Evolutionary conservation across 257 asterid genomes (phyloP).

Genomic region (Salvia hispanica): DNA sequence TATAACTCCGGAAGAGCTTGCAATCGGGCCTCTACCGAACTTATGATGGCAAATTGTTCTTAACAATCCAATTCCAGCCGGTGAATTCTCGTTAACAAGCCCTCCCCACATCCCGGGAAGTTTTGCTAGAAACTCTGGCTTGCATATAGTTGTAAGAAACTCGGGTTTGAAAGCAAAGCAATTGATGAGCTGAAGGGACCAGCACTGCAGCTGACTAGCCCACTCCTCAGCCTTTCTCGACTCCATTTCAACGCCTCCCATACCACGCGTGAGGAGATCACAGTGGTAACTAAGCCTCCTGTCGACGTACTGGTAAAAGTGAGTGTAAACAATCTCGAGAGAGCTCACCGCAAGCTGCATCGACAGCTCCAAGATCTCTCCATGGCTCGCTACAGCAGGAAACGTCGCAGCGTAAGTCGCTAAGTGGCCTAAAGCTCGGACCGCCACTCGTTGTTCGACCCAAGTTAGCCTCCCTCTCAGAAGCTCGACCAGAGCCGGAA

Average conservation of each 20-base stretch:
- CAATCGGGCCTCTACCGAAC: constrained; percentile 91
- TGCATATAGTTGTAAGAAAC: constrained; percentile 74
- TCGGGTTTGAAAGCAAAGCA: constrained; percentile 95
- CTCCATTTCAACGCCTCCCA: constrained; percentile 99
- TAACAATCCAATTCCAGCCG: constrained; percentile 92
- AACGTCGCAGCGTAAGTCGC: constrained; percentile 86
- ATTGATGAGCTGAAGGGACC: constrained; percentile 97
- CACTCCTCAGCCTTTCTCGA: constrained; percentile 99
- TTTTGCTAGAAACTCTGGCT: constrained; percentile 69
- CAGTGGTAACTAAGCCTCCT: constrained; percentile 91
- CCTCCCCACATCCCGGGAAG: constrained; percentile 99
- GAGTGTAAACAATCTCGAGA: constrained; percentile 91
- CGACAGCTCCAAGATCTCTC: constrained; percentile 89
- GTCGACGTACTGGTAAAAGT: constrained; percentile 87
- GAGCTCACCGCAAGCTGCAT: constrained; percentile 92
- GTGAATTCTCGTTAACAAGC: constrained; percentile 94
- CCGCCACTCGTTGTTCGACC: constrained; percentile 99
- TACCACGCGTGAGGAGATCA: constrained; percentile 97
- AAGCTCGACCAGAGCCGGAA: constrained; percentile 89
- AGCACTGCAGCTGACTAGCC: constrained; percentile 98
- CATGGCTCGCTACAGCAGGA: constrained; percentile 73
- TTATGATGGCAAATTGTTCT: constrained; percentile 96
- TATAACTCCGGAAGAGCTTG: constrained; percentile 67
- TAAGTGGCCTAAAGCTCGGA: constrained; percentile 92
- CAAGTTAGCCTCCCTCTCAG: constrained; percentile 89